Conservation (phyloP, 2,329 filamentous ascomycete species). For the Parastagonospora nodorum region DNA sequence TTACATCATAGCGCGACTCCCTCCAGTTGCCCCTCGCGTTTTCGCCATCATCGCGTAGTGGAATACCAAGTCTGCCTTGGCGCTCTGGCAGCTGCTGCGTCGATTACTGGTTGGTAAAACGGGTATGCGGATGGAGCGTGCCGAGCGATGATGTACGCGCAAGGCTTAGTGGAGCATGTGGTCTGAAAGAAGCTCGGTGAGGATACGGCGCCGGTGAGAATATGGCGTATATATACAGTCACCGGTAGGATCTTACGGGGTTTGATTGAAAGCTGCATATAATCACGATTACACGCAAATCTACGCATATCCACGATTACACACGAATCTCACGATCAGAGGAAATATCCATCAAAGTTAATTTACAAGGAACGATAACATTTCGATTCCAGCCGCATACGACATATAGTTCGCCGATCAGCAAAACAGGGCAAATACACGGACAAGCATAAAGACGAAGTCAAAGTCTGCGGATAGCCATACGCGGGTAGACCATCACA, state of each 20-base stretch:
- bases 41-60: slow-evolving; percentile 11
- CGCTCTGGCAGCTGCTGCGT: neutral
- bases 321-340: too few relatives aligned
- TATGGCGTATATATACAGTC: slow-evolving; percentile 4
- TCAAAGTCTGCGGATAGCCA: neutral
- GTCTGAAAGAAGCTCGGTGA: slow-evolving; percentile 3
- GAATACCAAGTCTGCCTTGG: slow-evolving; percentile 6
- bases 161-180: slow-evolving; percentile 13
- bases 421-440: slow-evolving; percentile 4
- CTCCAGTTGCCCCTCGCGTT: slow-evolving; percentile 12
- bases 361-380: too few relatives aligned
- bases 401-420: slow-evolving; percentile 15
- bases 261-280: neutral
- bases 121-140: neutral
- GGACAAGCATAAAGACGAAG: neutral
- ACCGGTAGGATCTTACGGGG: neutral
- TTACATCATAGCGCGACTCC: slow-evolving; percentile 18
- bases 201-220: slow-evolving; percentile 8
- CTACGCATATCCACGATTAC: neutral
- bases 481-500: neutral
- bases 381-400: slow-evolving; percentile 11
- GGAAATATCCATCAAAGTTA: too few relatives aligned
- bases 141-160: slow-evolving; percentile 1
- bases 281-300: neutral
- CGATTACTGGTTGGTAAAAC: slow-evolving; percentile 13